Evolutionary conservation across 192 early-diverging fungal species (phyloP), one percentile per base, ranked within the genome.

Genomic region (Rhizophagus clarus): DNA sequence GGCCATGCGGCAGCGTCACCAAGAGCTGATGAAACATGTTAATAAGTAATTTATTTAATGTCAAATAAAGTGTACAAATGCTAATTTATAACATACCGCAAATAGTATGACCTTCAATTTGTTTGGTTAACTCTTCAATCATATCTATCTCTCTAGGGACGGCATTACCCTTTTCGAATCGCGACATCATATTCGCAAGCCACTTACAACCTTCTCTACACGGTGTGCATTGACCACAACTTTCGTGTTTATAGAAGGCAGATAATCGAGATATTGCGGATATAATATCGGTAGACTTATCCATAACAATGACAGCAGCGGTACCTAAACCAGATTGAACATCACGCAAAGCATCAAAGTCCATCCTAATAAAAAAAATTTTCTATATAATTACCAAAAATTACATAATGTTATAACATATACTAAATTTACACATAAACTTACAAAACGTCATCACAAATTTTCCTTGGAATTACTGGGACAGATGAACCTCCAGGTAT

Each of bases 61-160:
- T 28, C 32, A 17, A 60, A 29, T 32, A 32, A 1, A 26, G 5
- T 61, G 0, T 1, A 32, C 5, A 22, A 17, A 37, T 28, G 3
- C 12, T 11, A 37, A 26, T 37, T n/a, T 32, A 64, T 45, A 37
- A 42, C 75, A 12, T 64, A 77, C 75, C 75, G 83, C 98, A 99
- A 83, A 99, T 99, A n/a, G 98, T 99, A 84, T 98, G 98, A 32
- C 98, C 98, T 85, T 99, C 98, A 87, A 99, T 99, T 87, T 98
- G 94, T 84, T 97, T 91, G 40, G 95, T 92, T 61, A 99, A 87
- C 87, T 98, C 97, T 81, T 94, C 90, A 61, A 99, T 96, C 91
- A 95, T 94, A 84, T 99, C 98, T 84, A 99, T 97, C 84, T 99
- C 98, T 32, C 90, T 87, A 17, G 87, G 81, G 15, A 89, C 90